Evolutionary conservation across 306 rosid genomes (phyloP).

Genomic region (Lagenaria siceraria): DNA sequence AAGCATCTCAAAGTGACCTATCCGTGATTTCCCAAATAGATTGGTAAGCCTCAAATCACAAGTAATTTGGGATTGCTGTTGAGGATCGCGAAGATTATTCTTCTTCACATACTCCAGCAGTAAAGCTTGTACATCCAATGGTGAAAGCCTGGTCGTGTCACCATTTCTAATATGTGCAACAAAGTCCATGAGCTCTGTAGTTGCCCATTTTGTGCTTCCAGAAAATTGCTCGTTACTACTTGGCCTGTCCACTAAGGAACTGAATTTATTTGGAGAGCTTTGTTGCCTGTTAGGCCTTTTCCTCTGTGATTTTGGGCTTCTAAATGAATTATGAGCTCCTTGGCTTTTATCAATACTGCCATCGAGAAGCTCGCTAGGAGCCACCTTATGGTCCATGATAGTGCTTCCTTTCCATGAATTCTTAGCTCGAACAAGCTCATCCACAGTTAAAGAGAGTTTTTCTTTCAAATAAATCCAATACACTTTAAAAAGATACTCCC

Average conservation of each 20-base stretch:
- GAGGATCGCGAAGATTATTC: conserved; percentile 77
- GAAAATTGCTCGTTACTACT: conserved; percentile 25
- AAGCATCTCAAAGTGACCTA: conserved; percentile 69
- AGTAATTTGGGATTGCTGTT: conserved; percentile 47
- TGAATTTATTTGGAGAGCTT: conserved; percentile 5
- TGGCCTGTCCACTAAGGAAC: conserved; percentile 22
- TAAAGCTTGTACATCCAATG: conserved; percentile 55
- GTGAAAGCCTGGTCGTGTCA: conserved; percentile 48
- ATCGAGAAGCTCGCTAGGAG: conserved; percentile 24
- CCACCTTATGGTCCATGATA: conserved; percentile 27
- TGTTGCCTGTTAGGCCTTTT: conserved; percentile 9
- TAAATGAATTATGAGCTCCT: conserved; percentile 38
- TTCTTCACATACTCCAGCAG: conserved; percentile 60
- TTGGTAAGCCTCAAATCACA: conserved; percentile 67
- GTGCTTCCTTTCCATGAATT: conserved; percentile 45
- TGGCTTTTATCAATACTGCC: conserved; percentile 35
- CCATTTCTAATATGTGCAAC: conserved; percentile 85
- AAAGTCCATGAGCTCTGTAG: conserved; percentile 80
- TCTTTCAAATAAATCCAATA: conserved; percentile 74
- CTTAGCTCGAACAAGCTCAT: conserved; percentile 66
- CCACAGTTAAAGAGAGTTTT: conserved; percentile 61
- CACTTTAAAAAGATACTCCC: conserved; percentile 99
- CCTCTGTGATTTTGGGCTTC: conserved; percentile 26
- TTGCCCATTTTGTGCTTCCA: conserved; percentile 62
- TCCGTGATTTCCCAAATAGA: conserved; percentile 60